Conservation (phyloP, 2,329 filamentous ascomycete species). For the Colletotrichum falcatum region DNA sequence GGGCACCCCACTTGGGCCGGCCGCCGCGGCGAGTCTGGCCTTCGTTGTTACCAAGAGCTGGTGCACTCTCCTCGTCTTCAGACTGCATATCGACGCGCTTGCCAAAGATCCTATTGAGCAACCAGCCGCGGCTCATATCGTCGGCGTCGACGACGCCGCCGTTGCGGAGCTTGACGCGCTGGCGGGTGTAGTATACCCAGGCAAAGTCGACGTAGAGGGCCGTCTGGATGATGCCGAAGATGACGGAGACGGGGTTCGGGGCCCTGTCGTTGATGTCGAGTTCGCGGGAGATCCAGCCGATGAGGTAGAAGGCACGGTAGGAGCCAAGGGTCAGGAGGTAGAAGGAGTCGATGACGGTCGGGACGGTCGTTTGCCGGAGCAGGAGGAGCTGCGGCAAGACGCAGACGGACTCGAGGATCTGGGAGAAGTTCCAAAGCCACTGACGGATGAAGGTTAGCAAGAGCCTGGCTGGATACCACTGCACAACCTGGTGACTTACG, state of each 20-base stretch:
- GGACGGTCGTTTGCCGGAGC: slow-evolving; percentile 92
- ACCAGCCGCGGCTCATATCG: slow-evolving; percentile 86
- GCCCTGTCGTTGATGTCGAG: slow-evolving; percentile 68
- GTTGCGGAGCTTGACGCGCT: slow-evolving; percentile 91
- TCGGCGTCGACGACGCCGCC: slow-evolving; percentile 92
- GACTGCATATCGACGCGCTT: slow-evolving; percentile 63
- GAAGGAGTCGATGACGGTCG: slow-evolving; percentile 96
- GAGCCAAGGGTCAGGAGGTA: slow-evolving; percentile 90
- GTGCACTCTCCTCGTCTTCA: slow-evolving; percentile 71
- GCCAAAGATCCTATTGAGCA: slow-evolving; percentile 83
- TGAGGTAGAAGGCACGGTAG: slow-evolving; percentile 88
- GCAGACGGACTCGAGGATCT: slow-evolving; percentile 91
- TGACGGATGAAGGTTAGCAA: slow-evolving; percentile 53
- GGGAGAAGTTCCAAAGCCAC: slow-evolving; percentile 88
- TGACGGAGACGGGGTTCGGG: slow-evolving; percentile 79
- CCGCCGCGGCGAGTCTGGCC: slow-evolving; percentile 44
- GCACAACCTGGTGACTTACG: slow-evolving; percentile 53
- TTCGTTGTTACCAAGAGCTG: slow-evolving; percentile 56
- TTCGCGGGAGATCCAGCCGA: slow-evolving; percentile 87
- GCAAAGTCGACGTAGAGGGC: slow-evolving; percentile 93
- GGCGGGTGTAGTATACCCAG: slow-evolving; percentile 95
- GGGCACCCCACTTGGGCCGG: slow-evolving; percentile 70
- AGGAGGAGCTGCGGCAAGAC: slow-evolving; percentile 92
- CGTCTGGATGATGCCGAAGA: slow-evolving; percentile 91
- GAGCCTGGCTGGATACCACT: not conserved